These are phyloP conservation scores for Talaromyces islandicus DNA, from an alignment of 2,329 filamentous ascomycete genomes.

Conservation along the genomic window DNA sequence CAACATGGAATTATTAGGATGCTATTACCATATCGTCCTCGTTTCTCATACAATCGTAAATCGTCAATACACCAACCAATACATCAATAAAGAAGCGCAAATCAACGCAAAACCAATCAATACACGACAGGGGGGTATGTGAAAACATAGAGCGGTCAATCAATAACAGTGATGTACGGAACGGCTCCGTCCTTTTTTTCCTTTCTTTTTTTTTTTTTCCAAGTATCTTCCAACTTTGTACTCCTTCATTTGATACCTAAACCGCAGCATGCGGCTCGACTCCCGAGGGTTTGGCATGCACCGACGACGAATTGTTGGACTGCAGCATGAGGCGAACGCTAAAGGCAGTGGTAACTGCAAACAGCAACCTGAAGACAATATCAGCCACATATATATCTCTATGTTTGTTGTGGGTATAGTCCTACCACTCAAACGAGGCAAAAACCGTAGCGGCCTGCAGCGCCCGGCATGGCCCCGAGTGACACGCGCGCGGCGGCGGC, in stretches of 20 bases:
- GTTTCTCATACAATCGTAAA: not conserved
- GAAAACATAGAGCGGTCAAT: not conserved
- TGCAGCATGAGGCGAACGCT: conserved; percentile 7
- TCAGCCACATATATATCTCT: no score
- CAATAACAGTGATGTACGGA: not conserved
- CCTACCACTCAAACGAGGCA: conserved; percentile 44
- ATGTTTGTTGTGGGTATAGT: conserved; percentile 3
- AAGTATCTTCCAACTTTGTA: not conserved
- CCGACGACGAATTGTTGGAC: not conserved
- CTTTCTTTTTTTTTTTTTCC: no score
- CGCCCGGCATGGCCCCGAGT: conserved; percentile 52
- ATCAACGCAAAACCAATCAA: not conserved
- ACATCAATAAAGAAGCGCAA: not conserved
- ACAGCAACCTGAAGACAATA: conserved; percentile 4
- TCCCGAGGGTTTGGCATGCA: conserved; percentile 5
- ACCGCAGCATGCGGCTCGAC: conserved; percentile 5
- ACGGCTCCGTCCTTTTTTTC: not conserved
- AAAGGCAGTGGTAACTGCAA: conserved; percentile 10
- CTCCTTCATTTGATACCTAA: not conserved
- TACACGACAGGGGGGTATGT: not conserved
- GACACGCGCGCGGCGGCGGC: conserved; percentile 5
- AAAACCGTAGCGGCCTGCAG: conserved; percentile 50
- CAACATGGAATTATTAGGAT: not conserved
- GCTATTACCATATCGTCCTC: not conserved
- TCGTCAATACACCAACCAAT: not conserved